Evolutionary conservation across 2,329 filamentous ascomycete genomes (phyloP).

Genomic region (Cercospora brassicicola): DNA sequence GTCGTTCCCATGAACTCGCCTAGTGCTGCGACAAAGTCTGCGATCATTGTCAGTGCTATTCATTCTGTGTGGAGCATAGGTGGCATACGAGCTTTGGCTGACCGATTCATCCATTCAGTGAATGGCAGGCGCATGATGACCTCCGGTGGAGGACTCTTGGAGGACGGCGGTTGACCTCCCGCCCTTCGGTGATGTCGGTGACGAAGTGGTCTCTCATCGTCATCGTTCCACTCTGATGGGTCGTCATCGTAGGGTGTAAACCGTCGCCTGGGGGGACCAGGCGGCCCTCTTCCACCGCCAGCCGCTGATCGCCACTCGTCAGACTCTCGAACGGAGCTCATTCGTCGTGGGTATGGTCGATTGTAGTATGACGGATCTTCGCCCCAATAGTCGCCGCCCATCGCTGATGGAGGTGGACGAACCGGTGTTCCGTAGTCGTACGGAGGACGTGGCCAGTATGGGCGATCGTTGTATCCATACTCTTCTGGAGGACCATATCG

Average conservation of each 20-base stretch:
- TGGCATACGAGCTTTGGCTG: constrained; percentile 34
- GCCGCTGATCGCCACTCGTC: constrained; percentile 23
- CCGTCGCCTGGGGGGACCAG: constrained; percentile 21
- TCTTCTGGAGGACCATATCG: constrained; percentile 30
- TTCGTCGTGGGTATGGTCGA: constrained; percentile 29
- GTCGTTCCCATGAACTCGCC: constrained; percentile 49
- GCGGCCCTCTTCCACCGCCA: constrained; percentile 24
- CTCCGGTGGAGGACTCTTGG: constrained; percentile 28
- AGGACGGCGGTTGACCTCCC: not conserved
- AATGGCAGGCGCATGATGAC: constrained; percentile 38
- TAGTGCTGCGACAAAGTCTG: constrained; percentile 37
- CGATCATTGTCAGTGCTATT: constrained; percentile 1
- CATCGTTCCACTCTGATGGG: constrained; percentile 28
- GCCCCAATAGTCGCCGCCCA: constrained; percentile 25
- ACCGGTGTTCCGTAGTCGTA: constrained; percentile 29
- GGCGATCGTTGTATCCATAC: constrained; percentile 29
- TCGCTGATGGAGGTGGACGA: constrained; percentile 14
- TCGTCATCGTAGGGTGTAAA: constrained; percentile 22
- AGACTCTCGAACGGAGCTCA: constrained; percentile 28
- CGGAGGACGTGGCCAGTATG: constrained; percentile 26
- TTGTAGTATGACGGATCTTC: constrained; percentile 33
- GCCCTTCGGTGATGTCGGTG: constrained; percentile 15
- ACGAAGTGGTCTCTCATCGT: constrained; percentile 27
- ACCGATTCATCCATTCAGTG: constrained; percentile 37
- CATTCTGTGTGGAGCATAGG: not conserved